Evolutionary conservation across 1,284 basidiomycete genomes (phyloP).

Genomic region (Apiotrichum veenhuisii): DNA sequence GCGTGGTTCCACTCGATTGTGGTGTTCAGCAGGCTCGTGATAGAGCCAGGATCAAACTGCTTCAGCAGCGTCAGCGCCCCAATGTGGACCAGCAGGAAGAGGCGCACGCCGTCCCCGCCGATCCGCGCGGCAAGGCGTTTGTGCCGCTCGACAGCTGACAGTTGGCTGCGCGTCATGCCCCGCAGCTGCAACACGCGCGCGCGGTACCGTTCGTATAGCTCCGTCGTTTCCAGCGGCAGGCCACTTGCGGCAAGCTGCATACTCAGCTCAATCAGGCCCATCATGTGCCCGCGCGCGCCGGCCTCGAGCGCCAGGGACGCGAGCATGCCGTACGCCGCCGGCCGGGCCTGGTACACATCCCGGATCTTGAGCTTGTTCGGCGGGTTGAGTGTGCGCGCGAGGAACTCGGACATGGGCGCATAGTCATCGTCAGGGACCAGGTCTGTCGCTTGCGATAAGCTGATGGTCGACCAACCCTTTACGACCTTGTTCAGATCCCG

Average conservation of each 20-base stretch:
- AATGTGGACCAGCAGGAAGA: constrained; percentile 17
- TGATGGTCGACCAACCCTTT: constrained; percentile 15
- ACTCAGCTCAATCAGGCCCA: constrained; percentile 21
- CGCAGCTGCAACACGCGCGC: constrained; percentile 16
- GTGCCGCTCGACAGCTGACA: constrained; percentile 17
- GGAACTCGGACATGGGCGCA: constrained; percentile 10
- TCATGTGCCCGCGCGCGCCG: constrained; percentile 20
- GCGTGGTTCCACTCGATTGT: not conserved
- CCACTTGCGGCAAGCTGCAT: constrained; percentile 21
- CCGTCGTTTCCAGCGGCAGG: constrained; percentile 15
- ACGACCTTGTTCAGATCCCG: not conserved
- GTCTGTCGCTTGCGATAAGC: constrained; percentile 4
- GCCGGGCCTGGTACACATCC: constrained; percentile 6
- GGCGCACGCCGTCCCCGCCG: constrained; percentile 18
- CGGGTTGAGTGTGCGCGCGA: constrained; percentile 4
- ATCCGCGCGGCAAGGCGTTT: constrained; percentile 24
- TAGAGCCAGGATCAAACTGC: not conserved
- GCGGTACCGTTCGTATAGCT: constrained; percentile 12
- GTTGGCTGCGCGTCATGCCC: constrained; percentile 17
- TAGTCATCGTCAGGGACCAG: constrained; percentile 7
- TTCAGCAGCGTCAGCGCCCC: not conserved
- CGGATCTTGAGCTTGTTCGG: constrained; percentile 1
- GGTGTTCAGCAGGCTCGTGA: not conserved
- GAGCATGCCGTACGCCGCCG: constrained; percentile 17
- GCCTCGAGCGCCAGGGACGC: constrained; percentile 26